phyloP scores from a whole-genome alignment of 2,329 filamentous ascomycete species.

The Capronia coronata region DNA sequence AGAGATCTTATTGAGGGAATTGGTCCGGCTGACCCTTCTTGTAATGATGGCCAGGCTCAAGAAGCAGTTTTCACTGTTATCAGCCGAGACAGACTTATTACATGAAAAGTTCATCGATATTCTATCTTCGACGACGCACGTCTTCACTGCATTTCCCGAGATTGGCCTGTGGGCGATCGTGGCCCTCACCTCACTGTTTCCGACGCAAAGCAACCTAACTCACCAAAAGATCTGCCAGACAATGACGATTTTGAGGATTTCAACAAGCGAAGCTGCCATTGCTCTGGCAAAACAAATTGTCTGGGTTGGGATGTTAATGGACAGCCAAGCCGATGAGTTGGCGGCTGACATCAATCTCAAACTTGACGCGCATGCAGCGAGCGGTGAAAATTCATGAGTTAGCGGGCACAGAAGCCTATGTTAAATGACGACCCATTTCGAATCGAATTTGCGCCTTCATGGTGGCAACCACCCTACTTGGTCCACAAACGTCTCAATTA shows the following conservation, averaged over 20 bases:
- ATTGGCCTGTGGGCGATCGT: conserved; percentile 6
- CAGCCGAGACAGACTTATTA: conserved; percentile 5
- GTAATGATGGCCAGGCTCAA: conserved; percentile 11
- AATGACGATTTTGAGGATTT: conserved; percentile 1
- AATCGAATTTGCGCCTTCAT: no score
- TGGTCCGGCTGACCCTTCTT: conserved; percentile 8
- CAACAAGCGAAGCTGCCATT: conserved; percentile 1
- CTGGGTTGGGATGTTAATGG: conserved; percentile 8
- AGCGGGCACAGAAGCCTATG: not conserved
- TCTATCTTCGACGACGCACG: not conserved
- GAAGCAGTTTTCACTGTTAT: conserved; percentile 3
- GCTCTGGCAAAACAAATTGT: not conserved
- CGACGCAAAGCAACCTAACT: not conserved
- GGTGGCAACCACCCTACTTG: no score
- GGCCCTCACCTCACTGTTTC: not conserved
- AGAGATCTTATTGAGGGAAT: not conserved
- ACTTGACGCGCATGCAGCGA: not conserved
- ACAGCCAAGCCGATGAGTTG: not conserved
- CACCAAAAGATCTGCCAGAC: not conserved
- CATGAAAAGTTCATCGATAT: not conserved
- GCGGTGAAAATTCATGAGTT: no score
- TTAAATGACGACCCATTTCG: no score
- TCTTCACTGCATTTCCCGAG: conserved; percentile 1
- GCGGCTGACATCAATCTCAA: not conserved
- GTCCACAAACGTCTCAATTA: conserved; percentile 1